These are phyloP conservation scores for Leucocoprinus birnbaumii DNA, from an alignment of 768 basidiomycete species.

Conservation along the genomic window DNA sequence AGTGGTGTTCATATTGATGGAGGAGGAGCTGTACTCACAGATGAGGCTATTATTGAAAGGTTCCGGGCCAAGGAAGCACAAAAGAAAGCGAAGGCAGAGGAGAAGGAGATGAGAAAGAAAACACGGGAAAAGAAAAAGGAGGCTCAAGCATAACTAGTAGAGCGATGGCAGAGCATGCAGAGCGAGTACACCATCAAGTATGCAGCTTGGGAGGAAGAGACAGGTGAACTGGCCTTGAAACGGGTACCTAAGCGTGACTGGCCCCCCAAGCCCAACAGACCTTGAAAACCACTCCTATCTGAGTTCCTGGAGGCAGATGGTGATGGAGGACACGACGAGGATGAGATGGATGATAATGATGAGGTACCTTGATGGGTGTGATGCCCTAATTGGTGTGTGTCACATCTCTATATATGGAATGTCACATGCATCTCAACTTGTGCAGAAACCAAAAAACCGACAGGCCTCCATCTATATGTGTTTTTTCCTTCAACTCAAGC, in stretches of 20 bases:
- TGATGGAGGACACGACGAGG: no score
- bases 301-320: not conserved
- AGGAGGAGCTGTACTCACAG: conserved; percentile 12
- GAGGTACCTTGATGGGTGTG: no score
- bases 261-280: conserved; percentile 16
- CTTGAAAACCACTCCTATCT: conserved; percentile 16
- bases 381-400: not conserved
- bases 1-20: conserved; percentile 8
- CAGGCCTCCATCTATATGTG: no score
- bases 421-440: not conserved
- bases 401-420: not conserved
- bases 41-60: conserved; percentile 3
- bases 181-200: no score
- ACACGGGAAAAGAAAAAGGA: conserved; percentile 11
- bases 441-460: not conserved
- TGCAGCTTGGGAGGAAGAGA: no score
- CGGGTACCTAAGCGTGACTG: conserved; percentile 13
- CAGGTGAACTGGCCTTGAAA: conserved; percentile 12
- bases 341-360: no score
- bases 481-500: no score
- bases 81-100: conserved; percentile 10
- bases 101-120: conserved; percentile 12
- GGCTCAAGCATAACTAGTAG: conserved; percentile 10
- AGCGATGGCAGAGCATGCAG: not conserved
- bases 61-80: not conserved